A percentile compares a stretch with the other conserved stretches of the same genome.
These are phyloP conservation scores for Penicillium chermesinum DNA, from an alignment of 495 filamentous ascomycete genomes.

Conservation along the genomic window DNA sequence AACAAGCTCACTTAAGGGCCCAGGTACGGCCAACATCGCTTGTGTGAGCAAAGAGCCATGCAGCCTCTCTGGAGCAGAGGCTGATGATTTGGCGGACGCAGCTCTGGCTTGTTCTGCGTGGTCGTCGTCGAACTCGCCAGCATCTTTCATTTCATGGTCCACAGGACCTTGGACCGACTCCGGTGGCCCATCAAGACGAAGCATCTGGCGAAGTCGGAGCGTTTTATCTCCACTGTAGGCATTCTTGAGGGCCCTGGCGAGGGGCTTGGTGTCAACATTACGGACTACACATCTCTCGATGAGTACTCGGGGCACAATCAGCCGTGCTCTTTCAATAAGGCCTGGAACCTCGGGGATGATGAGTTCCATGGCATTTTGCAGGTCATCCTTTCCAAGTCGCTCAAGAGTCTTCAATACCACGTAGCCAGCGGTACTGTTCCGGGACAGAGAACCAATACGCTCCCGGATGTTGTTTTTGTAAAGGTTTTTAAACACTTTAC, in stretches of 20 bases:
- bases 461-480: conserved; percentile 70
- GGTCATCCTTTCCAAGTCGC: conserved; percentile 75
- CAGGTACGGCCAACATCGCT: conserved; percentile 56
- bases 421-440: conserved; percentile 85
- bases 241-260: conserved; percentile 55
- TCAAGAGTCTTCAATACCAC: conserved; percentile 75
- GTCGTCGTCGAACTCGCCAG: conserved; percentile 32
- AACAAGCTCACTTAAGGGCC: conserved; percentile 51
- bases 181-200: conserved; percentile 39
- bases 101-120: conserved; percentile 19
- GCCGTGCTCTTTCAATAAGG: conserved; percentile 67
- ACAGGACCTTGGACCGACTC: conserved; percentile 14
- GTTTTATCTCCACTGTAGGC: conserved; percentile 54
- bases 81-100: conserved; percentile 5
- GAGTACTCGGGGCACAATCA: conserved; percentile 70
- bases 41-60: conserved; percentile 65
- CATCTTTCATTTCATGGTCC: conserved; percentile 28
- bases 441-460: conserved; percentile 68
- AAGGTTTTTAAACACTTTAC: conserved; percentile 81
- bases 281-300: conserved; percentile 78
- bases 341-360: conserved; percentile 63
- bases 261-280: conserved; percentile 51
- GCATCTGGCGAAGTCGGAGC: conserved; percentile 52
- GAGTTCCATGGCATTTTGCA: conserved; percentile 60
- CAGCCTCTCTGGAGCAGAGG: conserved; percentile 42